These are phyloP conservation scores for Vanilla planifolia DNA, from an alignment of 106 monocot genomes.

Conservation along the genomic window DNA sequence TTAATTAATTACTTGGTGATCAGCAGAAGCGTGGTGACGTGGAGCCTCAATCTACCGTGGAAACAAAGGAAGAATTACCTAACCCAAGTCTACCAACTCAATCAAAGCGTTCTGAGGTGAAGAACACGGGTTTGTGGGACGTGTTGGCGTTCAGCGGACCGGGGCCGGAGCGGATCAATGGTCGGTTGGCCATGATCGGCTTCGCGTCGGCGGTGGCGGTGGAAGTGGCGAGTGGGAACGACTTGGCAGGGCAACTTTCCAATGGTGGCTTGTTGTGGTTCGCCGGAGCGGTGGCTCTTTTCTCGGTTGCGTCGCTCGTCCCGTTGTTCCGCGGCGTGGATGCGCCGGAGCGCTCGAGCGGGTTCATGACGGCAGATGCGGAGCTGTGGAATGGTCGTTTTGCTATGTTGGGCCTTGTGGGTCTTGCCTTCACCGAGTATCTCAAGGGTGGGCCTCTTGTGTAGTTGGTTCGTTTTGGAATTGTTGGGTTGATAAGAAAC, in stretches of 20 bases:
- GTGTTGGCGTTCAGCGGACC: conserved; percentile 66
- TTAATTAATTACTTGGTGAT: no score
- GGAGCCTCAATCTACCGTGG: no score
- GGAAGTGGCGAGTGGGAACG: conserved; percentile 38
- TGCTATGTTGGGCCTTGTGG: conserved; percentile 71
- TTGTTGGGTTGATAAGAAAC: no score
- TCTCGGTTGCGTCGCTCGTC: conserved; percentile 54
- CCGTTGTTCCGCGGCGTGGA: conserved; percentile 52
- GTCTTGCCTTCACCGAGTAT: conserved; percentile 65
- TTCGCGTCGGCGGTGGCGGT: conserved; percentile 62
- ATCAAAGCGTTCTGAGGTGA: no score
- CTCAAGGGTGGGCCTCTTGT: conserved; percentile 69
- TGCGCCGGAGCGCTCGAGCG: conserved; percentile 27
- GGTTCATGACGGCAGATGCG: conserved; percentile 46
- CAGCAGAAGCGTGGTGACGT: no score
- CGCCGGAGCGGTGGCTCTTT: conserved; percentile 12
- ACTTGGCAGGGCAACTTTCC: conserved; percentile 33
- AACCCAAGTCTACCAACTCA: no score
- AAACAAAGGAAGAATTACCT: no score
- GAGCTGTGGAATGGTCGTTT: conserved; percentile 80
- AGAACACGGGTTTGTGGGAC: conserved; percentile 51
- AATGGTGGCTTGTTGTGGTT: conserved; percentile 54
- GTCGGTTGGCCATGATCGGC: conserved; percentile 68
- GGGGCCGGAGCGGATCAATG: conserved; percentile 74
- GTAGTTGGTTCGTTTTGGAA: no score